These are phyloP conservation scores for Aspergillus sp. DNA, from an alignment of 2,329 filamentous ascomycete genomes.

Conservation along the genomic window DNA sequence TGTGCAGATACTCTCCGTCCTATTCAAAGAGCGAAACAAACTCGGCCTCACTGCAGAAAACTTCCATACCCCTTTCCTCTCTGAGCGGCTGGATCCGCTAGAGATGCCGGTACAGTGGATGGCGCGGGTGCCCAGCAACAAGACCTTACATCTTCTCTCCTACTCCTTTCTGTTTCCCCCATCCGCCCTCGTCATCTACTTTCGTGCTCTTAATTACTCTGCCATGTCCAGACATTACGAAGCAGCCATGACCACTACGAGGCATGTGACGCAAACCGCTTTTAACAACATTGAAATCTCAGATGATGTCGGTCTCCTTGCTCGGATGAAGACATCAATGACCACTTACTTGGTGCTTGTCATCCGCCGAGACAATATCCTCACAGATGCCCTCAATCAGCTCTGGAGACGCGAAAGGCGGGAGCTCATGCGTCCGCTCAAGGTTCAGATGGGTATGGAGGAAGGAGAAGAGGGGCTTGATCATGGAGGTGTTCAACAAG, in stretches of 20 bases:
- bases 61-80: slow-evolving; percentile 76
- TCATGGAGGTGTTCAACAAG: slow-evolving; percentile 92
- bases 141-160: slow-evolving; percentile 74
- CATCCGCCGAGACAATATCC: slow-evolving; percentile 68
- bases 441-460: slow-evolving; percentile 83
- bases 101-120: slow-evolving; percentile 76
- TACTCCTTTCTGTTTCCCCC: slow-evolving; percentile 80
- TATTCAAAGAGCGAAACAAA: slow-evolving; percentile 73
- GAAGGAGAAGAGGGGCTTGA: slow-evolving; percentile 87
- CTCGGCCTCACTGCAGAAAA: slow-evolving; percentile 69
- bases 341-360: slow-evolving; percentile 73
- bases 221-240: slow-evolving; percentile 83
- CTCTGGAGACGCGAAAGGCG: slow-evolving; percentile 83
- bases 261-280: slow-evolving; percentile 52
- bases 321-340: slow-evolving; percentile 68
- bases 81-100: slow-evolving; percentile 74
- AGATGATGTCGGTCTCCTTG: slow-evolving; percentile 65
- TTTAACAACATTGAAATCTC: slow-evolving; percentile 51
- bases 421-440: slow-evolving; percentile 82
- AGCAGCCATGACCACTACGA: slow-evolving; percentile 58
- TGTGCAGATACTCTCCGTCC: slow-evolving; percentile 70
- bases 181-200: slow-evolving; percentile 76
- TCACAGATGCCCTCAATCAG: slow-evolving; percentile 80
- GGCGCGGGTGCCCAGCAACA: slow-evolving; percentile 63
- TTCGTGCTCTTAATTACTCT: slow-evolving; percentile 84